Conservation (phyloP, 345 rosid species). For the Rhizophora mangle region DNA sequence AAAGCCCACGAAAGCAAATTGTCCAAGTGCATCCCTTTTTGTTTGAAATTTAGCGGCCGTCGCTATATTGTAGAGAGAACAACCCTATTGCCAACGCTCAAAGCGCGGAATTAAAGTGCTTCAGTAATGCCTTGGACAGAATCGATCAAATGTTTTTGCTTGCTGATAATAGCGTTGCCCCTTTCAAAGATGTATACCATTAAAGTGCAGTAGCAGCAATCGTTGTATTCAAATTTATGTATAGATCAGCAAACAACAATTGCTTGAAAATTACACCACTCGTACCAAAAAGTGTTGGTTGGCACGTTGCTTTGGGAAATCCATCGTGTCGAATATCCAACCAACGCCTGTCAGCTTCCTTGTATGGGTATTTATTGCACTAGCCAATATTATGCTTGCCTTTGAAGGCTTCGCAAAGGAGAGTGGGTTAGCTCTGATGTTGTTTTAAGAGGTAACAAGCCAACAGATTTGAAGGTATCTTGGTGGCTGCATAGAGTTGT, state of each 20-base stretch:
- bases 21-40: too few species aligned
- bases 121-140: too few species aligned
- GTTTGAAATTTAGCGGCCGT: too few species aligned
- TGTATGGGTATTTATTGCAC: slow-evolving; percentile 12
- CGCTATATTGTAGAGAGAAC: too few species aligned
- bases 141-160: not conserved
- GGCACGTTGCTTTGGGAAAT: not conserved
- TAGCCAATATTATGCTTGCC: not conserved
- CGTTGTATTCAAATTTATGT: too few species aligned
- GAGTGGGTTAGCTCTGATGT: not conserved
- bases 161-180: too few species aligned
- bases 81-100: too few species aligned
- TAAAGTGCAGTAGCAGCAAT: too few species aligned
- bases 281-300: too few species aligned
- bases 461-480: not conserved
- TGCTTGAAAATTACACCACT: not conserved
- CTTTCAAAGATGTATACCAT: too few species aligned
- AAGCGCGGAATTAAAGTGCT: too few species aligned
- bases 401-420: slow-evolving; percentile 17
- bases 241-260: not conserved
- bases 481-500: not conserved
- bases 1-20: too few species aligned
- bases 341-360: slow-evolving; percentile 9
- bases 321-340: not conserved
- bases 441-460: not conserved